Conservation (phyloP, 2,329 filamentous ascomycete genomes). For the Leptographium galeiforme region DNA sequence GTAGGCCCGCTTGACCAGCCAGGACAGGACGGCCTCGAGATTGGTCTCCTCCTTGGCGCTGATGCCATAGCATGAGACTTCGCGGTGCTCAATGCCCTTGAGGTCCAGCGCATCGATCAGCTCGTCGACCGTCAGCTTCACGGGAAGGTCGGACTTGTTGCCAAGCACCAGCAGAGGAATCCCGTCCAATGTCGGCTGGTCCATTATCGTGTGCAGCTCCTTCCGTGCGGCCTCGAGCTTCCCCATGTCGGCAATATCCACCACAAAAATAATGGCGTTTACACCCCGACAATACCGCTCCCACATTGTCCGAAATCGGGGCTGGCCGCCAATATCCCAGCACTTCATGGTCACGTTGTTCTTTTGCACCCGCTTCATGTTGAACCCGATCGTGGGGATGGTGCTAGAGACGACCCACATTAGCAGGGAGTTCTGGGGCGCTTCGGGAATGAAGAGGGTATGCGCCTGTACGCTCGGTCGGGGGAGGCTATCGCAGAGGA, state of each 20-base stretch:
- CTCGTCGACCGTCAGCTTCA: conserved; percentile 85
- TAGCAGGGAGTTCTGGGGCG: background rate
- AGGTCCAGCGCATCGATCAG: conserved; percentile 86
- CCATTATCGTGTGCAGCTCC: conserved; percentile 80
- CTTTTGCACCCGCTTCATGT: conserved; percentile 96
- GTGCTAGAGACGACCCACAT: conserved; percentile 45
- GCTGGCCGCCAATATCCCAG: conserved; percentile 96
- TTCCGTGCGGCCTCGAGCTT: conserved; percentile 77
- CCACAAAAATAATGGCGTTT: conserved; percentile 96
- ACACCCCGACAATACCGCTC: conserved; percentile 96
- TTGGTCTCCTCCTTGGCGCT: conserved; percentile 99
- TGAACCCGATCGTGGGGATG: conserved; percentile 96
- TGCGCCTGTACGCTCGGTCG: background rate
- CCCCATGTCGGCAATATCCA: conserved; percentile 80
- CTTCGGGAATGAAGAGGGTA: background rate
- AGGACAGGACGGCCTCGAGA: conserved; percentile 89
- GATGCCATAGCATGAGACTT: conserved; percentile 97
- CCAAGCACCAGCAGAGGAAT: conserved; percentile 90
- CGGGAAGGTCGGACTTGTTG: conserved; percentile 92
- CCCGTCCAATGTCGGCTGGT: conserved; percentile 69
- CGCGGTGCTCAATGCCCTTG: conserved; percentile 76
- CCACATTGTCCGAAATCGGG: conserved; percentile 97
- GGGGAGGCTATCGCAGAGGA: conserved; percentile 5
- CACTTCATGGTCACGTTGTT: conserved; percentile 98
- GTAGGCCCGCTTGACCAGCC: conserved; percentile 74